Evolutionary conservation across 495 filamentous ascomycete genomes (phyloP), one percentile per base, ranked within the genome.

Genomic region (Penicillium diatomitis): DNA sequence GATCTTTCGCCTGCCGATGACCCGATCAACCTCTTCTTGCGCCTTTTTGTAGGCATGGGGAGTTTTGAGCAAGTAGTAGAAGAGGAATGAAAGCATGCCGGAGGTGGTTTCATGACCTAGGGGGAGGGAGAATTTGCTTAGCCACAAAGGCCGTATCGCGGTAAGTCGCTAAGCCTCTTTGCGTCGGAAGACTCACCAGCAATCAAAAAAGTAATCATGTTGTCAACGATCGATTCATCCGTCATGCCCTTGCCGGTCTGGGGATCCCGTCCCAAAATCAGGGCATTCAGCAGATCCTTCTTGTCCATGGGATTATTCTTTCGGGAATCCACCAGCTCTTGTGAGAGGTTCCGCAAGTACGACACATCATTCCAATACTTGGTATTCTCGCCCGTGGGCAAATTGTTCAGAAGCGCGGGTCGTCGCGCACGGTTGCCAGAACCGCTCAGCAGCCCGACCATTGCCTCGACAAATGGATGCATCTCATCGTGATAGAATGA

Each of bases 61-160:
- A 50, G 82, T 80, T 55, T 79, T 79, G 1, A 85, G 57, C 6
- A 90, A 62, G 46, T 77, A 73, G 51, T 80, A 77, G 47, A 87
- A 78, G 4, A 70, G 47, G 38, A 79, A 71, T 10, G 74, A 72
- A 4, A 83, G 51, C 47, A 76, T 66, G 37, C 76, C 79, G 9
- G 79, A 81, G 0, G 85, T 89, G 0, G 85, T 89, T 63, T 89
- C 85, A 53, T 89, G 84, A 1, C 85, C 84, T 70, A 39, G 40
- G 36, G 20, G 20, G 20, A 2, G 2, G 20, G 20, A 20, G 20
- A 2, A 20, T 20, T 20, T 1, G 20, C 20, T 0, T 20, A 2
- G 20, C 2, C 20, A 20, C 20, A 20, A 20, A 20, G 20, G 20
- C 20, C 20, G 1, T 20, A 20, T 20, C 1, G 2, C 2, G 20